Evolutionary conservation across 192 early-diverging fungal species (phyloP), one percentile per base, ranked within the genome.

Genomic region (Polychytrium aggregatum): DNA sequence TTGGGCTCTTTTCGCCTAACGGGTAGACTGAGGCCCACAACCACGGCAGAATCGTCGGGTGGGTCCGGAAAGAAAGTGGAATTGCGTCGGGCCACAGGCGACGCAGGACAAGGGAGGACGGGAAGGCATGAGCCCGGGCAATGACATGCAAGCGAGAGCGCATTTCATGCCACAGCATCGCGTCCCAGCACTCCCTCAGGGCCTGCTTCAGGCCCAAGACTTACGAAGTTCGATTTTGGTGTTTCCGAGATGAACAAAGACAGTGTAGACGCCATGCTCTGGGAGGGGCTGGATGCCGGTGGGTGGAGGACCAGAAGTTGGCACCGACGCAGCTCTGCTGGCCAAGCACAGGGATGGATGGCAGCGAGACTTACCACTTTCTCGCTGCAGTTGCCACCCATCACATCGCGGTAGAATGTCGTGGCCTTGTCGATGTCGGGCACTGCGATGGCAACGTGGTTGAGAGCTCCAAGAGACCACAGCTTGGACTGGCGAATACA

Each of bases 201-300:
- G n/a, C n/a, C n/a, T n/a, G n/a, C n/a, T n/a, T n/a, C n/a, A n/a
- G n/a, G 14, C 41, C 40, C 1, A 48, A 2, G 14, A 33, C 65
- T 41, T 59, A 67, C 65, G 59, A 18, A 89, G 64, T 63, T 89
- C 87, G 35, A 87, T 83, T 66, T 89, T 89, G 37, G 86, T 89
- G 64, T 89, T 87, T 6, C 83, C 86, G 39, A 89, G 67, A 50
- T 84, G 73, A 2, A 89, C 81, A 71, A 89, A 89, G 1, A 89
- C 83, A 1, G 86, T 89, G 61, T 81, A 84, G 10, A 89, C 86
- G 18, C 86, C 86, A 56, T 89, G 86, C 44, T 89, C 83, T 10
- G 84, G 84, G 37, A 82, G 59, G 20, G 81, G 60, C 77, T 81
- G 47, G 0, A 13, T 17, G 42, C 17, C 24, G 29, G 21, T 26